Conservation (phyloP, 192 early-diverging fungal genomes). For the Backusella morwellensis region DNA sequence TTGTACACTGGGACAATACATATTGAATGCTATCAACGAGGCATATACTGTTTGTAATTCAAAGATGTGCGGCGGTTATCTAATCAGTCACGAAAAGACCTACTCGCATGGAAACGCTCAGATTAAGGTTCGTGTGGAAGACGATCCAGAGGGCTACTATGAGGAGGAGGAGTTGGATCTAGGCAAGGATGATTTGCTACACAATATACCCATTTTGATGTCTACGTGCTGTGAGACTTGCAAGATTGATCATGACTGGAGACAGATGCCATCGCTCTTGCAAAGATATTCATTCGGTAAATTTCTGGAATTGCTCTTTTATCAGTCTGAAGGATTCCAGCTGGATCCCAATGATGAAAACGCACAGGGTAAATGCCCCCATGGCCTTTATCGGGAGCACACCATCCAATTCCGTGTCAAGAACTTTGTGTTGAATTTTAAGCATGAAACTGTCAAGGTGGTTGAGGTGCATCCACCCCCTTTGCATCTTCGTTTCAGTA, state of each 20-base stretch:
- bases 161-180: constrained; percentile 2
- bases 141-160: neutral
- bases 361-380: constrained; percentile 69
- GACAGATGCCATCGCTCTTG: constrained; percentile 71
- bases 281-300: constrained; percentile 98
- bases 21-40: constrained; percentile 78
- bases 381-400: constrained; percentile 80
- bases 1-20: constrained; percentile 83
- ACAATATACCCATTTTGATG: constrained; percentile 8
- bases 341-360: constrained; percentile 41
- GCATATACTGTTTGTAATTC: constrained; percentile 62
- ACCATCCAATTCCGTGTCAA: constrained; percentile 76
- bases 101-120: constrained; percentile 84
- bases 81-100: constrained; percentile 78
- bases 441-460: constrained; percentile 67
- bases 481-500: constrained; percentile 57
- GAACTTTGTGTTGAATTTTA: constrained; percentile 78
- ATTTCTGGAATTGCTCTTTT: constrained; percentile 90
- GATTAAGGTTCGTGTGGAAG: constrained; percentile 65
- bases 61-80: constrained; percentile 72
- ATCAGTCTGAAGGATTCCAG: constrained; percentile 50
- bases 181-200: neutral
- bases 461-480: constrained; percentile 74
- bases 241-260: neutral
- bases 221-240: neutral